A percentile compares a stretch with the other conserved stretches of the same genome.
Evolutionary conservation across 2,329 filamentous ascomycete species (phyloP).

Genomic region (Davidsoniella australis): DNA sequence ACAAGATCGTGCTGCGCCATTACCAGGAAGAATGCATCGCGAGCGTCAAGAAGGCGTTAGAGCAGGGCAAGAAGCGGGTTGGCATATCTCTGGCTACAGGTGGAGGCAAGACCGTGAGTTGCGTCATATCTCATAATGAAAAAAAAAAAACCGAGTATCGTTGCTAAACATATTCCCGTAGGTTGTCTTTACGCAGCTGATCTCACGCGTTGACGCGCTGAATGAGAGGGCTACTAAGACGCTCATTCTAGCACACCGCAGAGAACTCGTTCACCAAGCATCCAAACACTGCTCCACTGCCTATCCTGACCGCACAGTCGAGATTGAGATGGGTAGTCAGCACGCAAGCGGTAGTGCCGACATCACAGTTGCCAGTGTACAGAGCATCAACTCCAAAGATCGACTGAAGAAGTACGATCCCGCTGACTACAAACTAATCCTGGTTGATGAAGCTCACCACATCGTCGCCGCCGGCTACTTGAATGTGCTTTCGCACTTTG

Average conservation of each 20-base stretch:
- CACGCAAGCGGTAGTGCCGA: slow-evolving; percentile 68
- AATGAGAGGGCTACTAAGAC: slow-evolving; percentile 50
- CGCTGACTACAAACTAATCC: slow-evolving; percentile 62
- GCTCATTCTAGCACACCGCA: slow-evolving; percentile 78
- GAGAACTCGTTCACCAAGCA: slow-evolving; percentile 88
- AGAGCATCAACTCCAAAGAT: slow-evolving; percentile 61
- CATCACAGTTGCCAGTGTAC: slow-evolving; percentile 83
- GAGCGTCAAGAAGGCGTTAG: slow-evolving; percentile 53
- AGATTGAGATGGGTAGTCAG: slow-evolving; percentile 76
- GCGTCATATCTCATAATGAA: slow-evolving; percentile 8
- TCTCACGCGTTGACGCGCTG: slow-evolving; percentile 51
- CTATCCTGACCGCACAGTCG: slow-evolving; percentile 66
- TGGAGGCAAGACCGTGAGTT: slow-evolving; percentile 64
- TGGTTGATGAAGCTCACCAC: slow-evolving; percentile 95
- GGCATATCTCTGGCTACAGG: slow-evolving; percentile 80
- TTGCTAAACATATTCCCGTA: slow-evolving; percentile 18
- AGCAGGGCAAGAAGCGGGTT: slow-evolving; percentile 57
- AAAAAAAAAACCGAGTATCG: not conserved
- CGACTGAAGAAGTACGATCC: slow-evolving; percentile 75
- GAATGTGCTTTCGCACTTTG: slow-evolving; percentile 60
- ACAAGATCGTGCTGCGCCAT: slow-evolving; percentile 46
- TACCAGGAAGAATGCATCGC: slow-evolving; percentile 90
- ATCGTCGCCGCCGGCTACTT: slow-evolving; percentile 77
- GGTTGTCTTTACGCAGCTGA: slow-evolving; percentile 93
- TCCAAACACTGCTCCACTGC: slow-evolving; percentile 64